Evolutionary conservation across 345 rosid genomes (phyloP), one percentile per base, ranked within the genome.

Genomic region (Stellera chamaejasme): DNA sequence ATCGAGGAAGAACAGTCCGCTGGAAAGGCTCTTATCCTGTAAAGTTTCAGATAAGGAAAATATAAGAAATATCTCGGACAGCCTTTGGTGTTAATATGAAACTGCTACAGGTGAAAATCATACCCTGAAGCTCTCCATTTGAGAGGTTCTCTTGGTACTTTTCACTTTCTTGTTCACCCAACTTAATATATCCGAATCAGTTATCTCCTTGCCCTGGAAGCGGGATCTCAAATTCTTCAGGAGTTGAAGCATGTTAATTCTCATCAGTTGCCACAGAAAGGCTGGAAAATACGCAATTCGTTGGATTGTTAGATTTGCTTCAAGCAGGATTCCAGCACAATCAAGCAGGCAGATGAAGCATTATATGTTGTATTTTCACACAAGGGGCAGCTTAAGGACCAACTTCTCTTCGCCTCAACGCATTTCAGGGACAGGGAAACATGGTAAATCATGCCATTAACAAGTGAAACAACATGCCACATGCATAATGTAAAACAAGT

Each of bases 231-330:
- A 74, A 75, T 74, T 86, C 74, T 75, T 92, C 49, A 92, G 72
- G 51, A 88, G 91, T 74, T 89, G 96, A 68, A 92, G 93, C 91
- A 92, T 86, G 58, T 77, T 79, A 70, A 65, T 77, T 55, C 99
- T 84, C 99, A 92, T 84, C 77, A 92, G 74, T 75, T 86, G 96
- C 94, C 96, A 89, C 45, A 88, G 71, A 64, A 84, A 85, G 72
- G 94, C 96, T 92, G 88, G 66, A 63, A 79, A 45, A 72, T n/a
- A 68, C 27, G 12, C 13, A 25, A 51, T 50, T 27, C 46, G 55
- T 27, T 55, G 53, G 43, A 60, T 47, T 39, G 48, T 52, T 13
- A 36, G 19, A 45, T 32, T 32, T 32, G 39, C 39, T 32, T 32
- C 39, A 32, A 8, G 39, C 9, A 32, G 5, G 39, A 32, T 32